phyloP scores from a whole-genome alignment of 192 early-diverging fungal genomes.

The Coemansia sp. region DNA sequence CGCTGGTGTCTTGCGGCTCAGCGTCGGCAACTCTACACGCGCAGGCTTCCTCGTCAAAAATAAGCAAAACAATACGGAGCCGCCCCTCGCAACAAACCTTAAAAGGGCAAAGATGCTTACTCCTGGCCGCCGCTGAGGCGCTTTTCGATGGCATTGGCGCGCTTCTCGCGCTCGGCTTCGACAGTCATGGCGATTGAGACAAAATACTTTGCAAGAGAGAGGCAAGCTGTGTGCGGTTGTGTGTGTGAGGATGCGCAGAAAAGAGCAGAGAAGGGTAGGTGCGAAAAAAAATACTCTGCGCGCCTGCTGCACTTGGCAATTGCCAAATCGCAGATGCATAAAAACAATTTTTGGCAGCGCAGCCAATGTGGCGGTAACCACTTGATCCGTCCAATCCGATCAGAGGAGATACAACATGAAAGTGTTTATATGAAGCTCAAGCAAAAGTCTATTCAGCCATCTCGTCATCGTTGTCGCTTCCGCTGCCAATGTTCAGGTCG shows the following conservation, averaged over 20 bases:
- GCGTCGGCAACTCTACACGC: background rate
- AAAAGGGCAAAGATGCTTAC: no score
- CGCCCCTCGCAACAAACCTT: no score
- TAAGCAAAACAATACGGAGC: no score
- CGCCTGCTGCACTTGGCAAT: background rate
- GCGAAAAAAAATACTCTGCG: background rate
- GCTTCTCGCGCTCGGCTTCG: constrained; percentile 17
- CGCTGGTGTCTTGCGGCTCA: background rate
- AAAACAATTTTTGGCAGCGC: no score
- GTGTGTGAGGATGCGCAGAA: no score
- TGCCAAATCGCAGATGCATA: background rate
- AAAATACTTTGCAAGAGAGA: no score
- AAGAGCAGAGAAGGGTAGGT: background rate
- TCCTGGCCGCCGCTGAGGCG: constrained; percentile 12
- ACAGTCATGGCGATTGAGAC: constrained; percentile 32
- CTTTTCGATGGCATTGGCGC: constrained; percentile 25
- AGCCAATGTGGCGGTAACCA: background rate
- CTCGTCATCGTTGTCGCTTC: constrained; percentile 42
- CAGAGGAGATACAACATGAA: no score
- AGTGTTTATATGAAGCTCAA: background rate
- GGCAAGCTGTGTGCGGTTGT: background rate
- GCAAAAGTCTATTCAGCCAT: constrained; percentile 15
- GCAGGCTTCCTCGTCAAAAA: background rate
- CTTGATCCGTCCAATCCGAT: background rate
- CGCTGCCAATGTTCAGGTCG: constrained; percentile 76